phyloP scores from a whole-genome alignment of 306 rosid species.

The Notholithocarpus densiflorus region DNA sequence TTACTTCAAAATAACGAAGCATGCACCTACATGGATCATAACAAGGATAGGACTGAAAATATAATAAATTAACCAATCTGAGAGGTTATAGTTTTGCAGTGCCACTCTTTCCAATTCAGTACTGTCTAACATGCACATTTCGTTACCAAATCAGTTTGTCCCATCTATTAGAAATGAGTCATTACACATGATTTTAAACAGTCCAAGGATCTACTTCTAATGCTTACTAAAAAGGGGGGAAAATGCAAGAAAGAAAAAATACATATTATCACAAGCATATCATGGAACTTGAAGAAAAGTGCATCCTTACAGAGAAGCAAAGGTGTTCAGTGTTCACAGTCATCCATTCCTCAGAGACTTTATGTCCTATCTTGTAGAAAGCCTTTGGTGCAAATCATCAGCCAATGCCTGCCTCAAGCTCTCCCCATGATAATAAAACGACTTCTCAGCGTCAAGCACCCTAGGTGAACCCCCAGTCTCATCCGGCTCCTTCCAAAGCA shows the following conservation, averaged over 20 bases:
- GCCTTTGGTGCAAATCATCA: conserved; percentile 90
- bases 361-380: conserved; percentile 58
- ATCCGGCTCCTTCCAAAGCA: conserved; percentile 80
- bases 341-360: background rate
- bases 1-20: background rate
- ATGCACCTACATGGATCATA: background rate
- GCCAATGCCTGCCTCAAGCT: conserved; percentile 86
- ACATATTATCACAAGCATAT: background rate
- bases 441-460: conserved; percentile 65
- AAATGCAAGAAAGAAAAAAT: background rate
- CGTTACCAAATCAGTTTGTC: conserved; percentile 25
- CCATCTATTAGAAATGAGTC: conserved; percentile 4
- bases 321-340: background rate
- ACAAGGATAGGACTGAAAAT: background rate
- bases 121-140: background rate
- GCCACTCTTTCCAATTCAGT: background rate
- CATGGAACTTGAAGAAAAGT: background rate
- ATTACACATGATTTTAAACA: background rate
- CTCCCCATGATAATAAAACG: conserved; percentile 67
- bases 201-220: conserved; percentile 18
- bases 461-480: conserved; percentile 69
- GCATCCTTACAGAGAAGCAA: conserved; percentile 5
- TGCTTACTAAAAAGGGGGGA: background rate
- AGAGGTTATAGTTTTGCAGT: background rate
- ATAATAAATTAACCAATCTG: background rate